Evolutionary conservation across 2,329 filamentous ascomycete species (phyloP).

Genomic region (Lasiodiplodia hormozganensis): DNA sequence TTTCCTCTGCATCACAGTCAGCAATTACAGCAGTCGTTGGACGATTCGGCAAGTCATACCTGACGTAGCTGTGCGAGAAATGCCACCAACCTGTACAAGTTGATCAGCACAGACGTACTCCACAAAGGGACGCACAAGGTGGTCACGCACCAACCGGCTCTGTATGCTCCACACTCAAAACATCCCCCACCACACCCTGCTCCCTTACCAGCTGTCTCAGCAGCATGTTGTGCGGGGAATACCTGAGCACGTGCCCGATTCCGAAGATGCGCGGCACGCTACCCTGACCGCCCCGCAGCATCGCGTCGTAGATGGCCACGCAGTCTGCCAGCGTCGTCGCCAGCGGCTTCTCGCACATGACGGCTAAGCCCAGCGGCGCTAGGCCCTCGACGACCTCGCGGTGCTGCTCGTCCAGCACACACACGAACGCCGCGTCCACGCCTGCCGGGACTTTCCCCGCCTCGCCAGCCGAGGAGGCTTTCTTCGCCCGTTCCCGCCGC

Average conservation of each 20-base stretch:
- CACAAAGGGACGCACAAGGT: constrained; percentile 55
- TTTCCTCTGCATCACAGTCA: constrained; percentile 68
- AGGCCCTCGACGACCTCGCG: constrained; percentile 79
- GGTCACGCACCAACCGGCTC: constrained; percentile 77
- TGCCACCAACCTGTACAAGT: constrained; percentile 76
- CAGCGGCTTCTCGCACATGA: constrained; percentile 95
- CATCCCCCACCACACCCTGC: constrained; percentile 79
- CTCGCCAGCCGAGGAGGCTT: constrained; percentile 27
- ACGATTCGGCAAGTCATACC: constrained; percentile 46
- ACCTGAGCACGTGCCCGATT: constrained; percentile 91
- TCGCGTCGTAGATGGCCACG: constrained; percentile 71
- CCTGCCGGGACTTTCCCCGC: constrained; percentile 33
- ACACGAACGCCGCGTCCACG: constrained; percentile 69
- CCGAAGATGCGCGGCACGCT: constrained; percentile 69
- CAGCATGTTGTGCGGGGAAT: constrained; percentile 90
- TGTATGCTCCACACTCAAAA: constrained; percentile 86
- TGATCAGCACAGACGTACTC: not conserved
- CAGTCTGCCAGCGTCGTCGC: constrained; percentile 82
- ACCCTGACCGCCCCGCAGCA: constrained; percentile 46
- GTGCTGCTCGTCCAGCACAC: constrained; percentile 88
- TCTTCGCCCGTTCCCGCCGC: constrained; percentile 60
- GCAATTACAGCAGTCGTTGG: not conserved
- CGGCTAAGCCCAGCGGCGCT: constrained; percentile 72
- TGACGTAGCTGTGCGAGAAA: constrained; percentile 86
- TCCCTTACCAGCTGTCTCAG: constrained; percentile 79